Percentiles rank a stretch among this genome's conserved stretches.
These are phyloP conservation scores for Austropuccinia psidii DNA, from an alignment of 1,284 basidiomycete species.

Conservation along the genomic window DNA sequence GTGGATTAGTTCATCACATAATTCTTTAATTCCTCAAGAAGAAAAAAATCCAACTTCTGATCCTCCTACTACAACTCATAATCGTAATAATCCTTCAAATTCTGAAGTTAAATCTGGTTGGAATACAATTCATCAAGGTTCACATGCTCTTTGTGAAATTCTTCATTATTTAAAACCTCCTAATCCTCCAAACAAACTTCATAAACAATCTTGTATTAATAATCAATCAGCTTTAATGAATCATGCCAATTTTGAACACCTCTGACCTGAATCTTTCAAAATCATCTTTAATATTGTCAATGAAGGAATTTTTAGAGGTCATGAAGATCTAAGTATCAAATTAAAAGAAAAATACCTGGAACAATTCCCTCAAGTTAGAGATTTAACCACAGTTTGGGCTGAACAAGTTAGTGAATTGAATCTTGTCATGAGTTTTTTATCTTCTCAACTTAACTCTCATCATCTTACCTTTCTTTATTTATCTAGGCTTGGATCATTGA, in stretches of 20 bases:
- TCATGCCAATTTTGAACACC: constrained; percentile 48
- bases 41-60: too few relatives aligned
- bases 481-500: constrained; percentile 76
- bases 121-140: constrained; percentile 2
- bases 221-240: not conserved
- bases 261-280: constrained; percentile 73
- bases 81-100: too few relatives aligned
- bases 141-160: constrained; percentile 20
- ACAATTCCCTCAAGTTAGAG: constrained; percentile 81
- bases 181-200: constrained; percentile 38
- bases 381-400: constrained; percentile 84
- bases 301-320: constrained; percentile 73
- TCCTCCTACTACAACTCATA: too few relatives aligned
- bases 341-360: constrained; percentile 80
- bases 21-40: too few relatives aligned
- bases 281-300: constrained; percentile 76
- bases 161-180: constrained; percentile 39
- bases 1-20: too few relatives aligned
- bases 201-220: constrained; percentile 27
- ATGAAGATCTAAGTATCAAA: constrained; percentile 69
- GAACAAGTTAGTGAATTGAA: constrained; percentile 58
- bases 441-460: not conserved
- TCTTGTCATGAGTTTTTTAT: not conserved
- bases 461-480: constrained; percentile 4
- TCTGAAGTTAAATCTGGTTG: too few relatives aligned